Evolutionary conservation across 2,329 filamentous ascomycete genomes (phyloP).

Genomic region (Ploettnerulaceae sp.): DNA sequence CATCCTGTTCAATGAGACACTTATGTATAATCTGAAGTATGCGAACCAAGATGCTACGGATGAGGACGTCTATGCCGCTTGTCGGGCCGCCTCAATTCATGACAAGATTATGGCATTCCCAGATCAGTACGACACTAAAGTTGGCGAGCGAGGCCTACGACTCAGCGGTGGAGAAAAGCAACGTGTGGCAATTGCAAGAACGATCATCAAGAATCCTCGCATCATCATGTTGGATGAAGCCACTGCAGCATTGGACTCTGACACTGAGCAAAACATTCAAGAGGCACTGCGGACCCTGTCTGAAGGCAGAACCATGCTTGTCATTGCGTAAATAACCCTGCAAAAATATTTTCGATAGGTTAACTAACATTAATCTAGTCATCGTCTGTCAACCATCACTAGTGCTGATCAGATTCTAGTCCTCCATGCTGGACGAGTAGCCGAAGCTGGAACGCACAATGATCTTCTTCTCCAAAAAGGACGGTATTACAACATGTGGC

Average conservation of each 20-base stretch:
- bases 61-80: conserved; percentile 77
- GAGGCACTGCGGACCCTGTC: conserved; percentile 77
- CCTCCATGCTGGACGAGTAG: conserved; percentile 69
- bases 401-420: conserved; percentile 86
- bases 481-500: conserved; percentile 79
- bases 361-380: conserved; percentile 71
- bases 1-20: conserved; percentile 85
- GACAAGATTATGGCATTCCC: conserved; percentile 88
- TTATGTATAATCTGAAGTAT: conserved; percentile 94
- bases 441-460: conserved; percentile 73
- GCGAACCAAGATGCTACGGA: conserved; percentile 77
- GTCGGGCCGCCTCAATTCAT: conserved; percentile 83
- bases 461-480: conserved; percentile 67
- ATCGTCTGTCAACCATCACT: conserved; percentile 79
- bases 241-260: conserved; percentile 84
- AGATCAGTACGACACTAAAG: conserved; percentile 82
- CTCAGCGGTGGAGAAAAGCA: conserved; percentile 91
- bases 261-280: conserved; percentile 92
- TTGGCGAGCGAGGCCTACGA: conserved; percentile 82
- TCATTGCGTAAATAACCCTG: conserved; percentile 69
- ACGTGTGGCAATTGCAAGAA: conserved; percentile 86
- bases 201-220: conserved; percentile 84
- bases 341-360: conserved; percentile 64
- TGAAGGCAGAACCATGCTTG: conserved; percentile 82
- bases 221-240: conserved; percentile 94